A percentile compares a stretch with the other conserved stretches of the same genome.
Conservation (phyloP, 2,329 filamentous ascomycete genomes). For the Fonsecaea pugnacius region DNA sequence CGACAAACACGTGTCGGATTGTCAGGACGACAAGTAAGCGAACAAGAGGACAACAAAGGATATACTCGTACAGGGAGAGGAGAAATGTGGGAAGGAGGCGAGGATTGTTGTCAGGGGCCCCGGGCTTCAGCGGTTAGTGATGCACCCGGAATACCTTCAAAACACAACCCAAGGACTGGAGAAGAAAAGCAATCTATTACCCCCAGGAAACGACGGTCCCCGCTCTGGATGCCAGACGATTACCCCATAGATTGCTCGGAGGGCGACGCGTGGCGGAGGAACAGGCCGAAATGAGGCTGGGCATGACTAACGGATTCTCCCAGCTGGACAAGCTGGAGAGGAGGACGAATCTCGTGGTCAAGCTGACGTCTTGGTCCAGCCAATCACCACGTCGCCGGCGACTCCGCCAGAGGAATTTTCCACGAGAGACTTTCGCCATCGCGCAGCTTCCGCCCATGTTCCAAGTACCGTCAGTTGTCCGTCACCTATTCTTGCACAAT, state of each 20-base stretch:
- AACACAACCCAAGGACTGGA: conserved; percentile 11
- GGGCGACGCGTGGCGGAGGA: conserved; percentile 24
- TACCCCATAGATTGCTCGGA: conserved; percentile 35
- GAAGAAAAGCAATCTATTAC: conserved; percentile 38
- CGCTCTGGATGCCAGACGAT: conserved; percentile 22
- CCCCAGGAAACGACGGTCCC: conserved; percentile 40
- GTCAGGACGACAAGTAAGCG: conserved; percentile 8
- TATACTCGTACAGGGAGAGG: neutral
- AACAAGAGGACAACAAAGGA: neutral
- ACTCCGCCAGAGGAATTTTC: conserved; percentile 18
- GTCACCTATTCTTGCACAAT: too few species aligned
- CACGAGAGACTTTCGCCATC: conserved; percentile 9
- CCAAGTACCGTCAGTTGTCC: neutral
- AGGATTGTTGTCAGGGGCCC: neutral
- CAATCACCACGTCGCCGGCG: conserved; percentile 16
- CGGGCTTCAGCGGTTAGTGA: neutral
- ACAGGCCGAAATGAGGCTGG: conserved; percentile 29
- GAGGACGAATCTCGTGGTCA: conserved; percentile 7
- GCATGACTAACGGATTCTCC: conserved; percentile 31
- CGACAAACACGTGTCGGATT: conserved; percentile 10
- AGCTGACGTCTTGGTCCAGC: conserved; percentile 10
- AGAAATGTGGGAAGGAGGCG: neutral
- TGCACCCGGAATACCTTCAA: too few species aligned
- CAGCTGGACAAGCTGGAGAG: neutral
- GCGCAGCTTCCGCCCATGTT: conserved; percentile 1